These are phyloP conservation scores for Aspergillus pseudotamarii DNA, from an alignment of 2,329 filamentous ascomycete genomes.

Conservation along the genomic window DNA sequence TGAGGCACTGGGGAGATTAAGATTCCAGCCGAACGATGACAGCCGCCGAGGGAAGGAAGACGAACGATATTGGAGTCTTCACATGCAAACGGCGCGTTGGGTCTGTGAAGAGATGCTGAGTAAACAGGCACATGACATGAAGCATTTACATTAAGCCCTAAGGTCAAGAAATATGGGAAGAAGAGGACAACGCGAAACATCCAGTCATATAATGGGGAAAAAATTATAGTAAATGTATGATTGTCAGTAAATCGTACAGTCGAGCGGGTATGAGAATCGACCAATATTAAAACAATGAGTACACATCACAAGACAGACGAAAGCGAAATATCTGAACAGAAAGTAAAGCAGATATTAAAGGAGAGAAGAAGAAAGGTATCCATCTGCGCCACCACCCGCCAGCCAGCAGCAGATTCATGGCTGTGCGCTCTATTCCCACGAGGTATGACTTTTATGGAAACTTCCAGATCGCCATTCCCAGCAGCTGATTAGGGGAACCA, in stretches of 20 bases:
- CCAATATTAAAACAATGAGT: slow-evolving; percentile 12
- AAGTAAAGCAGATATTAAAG: slow-evolving; percentile 1
- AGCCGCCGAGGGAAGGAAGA: slow-evolving; percentile 27
- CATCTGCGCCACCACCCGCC: slow-evolving; percentile 8
- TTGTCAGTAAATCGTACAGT: slow-evolving; percentile 9
- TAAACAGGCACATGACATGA: not conserved
- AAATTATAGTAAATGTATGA: slow-evolving; percentile 6
- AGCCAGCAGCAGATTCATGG: slow-evolving; percentile 13
- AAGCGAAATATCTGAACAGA: slow-evolving; percentile 4
- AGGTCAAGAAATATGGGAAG: not conserved
- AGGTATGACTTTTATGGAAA: not conserved
- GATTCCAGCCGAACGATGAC: not conserved
- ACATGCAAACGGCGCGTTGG: slow-evolving; percentile 49
- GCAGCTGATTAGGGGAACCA: slow-evolving; percentile 10
- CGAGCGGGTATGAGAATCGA: slow-evolving; percentile 13
- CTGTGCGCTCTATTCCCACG: not conserved
- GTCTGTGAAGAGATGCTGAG: slow-evolving; percentile 45
- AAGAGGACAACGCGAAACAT: not conserved
- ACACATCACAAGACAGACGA: slow-evolving; percentile 10
- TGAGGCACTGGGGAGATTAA: slow-evolving; percentile 55
- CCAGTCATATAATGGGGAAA: not conserved
- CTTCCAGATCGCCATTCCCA: slow-evolving; percentile 8
- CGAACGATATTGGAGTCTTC: slow-evolving; percentile 40
- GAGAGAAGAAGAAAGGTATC: slow-evolving; percentile 6
- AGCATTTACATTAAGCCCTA: not conserved